phyloP scores from a whole-genome alignment of 2,329 filamentous ascomycete genomes.

The Cyphellophora europaea region DNA sequence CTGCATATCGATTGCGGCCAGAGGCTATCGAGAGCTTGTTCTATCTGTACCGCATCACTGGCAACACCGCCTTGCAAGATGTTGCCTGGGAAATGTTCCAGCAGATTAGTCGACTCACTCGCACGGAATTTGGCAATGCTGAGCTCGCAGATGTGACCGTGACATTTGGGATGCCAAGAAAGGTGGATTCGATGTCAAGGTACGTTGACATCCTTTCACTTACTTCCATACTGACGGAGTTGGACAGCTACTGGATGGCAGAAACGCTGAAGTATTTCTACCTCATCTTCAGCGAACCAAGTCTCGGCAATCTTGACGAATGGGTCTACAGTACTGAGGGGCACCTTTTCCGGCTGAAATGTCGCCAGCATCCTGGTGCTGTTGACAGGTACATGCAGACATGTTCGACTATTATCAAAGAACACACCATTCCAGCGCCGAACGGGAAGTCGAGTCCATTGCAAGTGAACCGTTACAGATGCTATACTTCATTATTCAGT shows the following conservation, averaged over 20 bases:
- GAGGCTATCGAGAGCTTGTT: constrained; percentile 55
- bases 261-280: constrained; percentile 94
- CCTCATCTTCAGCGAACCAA: constrained; percentile 62
- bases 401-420: no score
- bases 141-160: constrained; percentile 33
- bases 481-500: no score
- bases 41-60: constrained; percentile 51
- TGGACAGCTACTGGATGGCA: constrained; percentile 82
- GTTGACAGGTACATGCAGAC: no score
- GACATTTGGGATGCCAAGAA: constrained; percentile 28
- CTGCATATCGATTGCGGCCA: constrained; percentile 54
- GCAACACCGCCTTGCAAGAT: constrained; percentile 37
- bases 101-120: constrained; percentile 33
- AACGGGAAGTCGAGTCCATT: no score
- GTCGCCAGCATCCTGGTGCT: no score
- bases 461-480: no score
- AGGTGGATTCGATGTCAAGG: constrained; percentile 52
- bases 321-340: constrained; percentile 44
- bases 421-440: no score
- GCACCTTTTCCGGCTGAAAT: constrained; percentile 14
- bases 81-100: constrained; percentile 42
- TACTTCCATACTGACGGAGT: no score
- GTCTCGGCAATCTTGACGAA: constrained; percentile 55
- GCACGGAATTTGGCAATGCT: constrained; percentile 34
- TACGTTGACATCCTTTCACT: not conserved